Evolutionary conservation across 345 rosid genomes (phyloP).

Genomic region (Limnanthes douglasii): DNA sequence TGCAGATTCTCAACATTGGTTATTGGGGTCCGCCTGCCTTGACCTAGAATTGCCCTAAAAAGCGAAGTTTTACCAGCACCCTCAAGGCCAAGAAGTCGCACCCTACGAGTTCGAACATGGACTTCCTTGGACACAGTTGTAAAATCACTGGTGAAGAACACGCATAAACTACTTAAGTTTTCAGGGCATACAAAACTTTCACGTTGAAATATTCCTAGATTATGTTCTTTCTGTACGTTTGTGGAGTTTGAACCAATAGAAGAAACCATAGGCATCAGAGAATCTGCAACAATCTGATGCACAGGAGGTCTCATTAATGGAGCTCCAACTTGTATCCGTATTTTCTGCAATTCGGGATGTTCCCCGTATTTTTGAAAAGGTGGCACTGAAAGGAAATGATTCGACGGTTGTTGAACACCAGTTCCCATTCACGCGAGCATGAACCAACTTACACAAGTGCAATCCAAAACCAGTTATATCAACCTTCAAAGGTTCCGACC

Average conservation of each 20-base stretch:
- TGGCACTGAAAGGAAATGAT: constrained; percentile 66
- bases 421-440: constrained; percentile 90
- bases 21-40: constrained; percentile 22
- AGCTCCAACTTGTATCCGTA: constrained; percentile 58
- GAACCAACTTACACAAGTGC: constrained; percentile 77
- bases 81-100: constrained; percentile 89
- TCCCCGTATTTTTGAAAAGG: constrained; percentile 34
- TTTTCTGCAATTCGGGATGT: constrained; percentile 55
- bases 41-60: constrained; percentile 55
- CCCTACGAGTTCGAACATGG: constrained; percentile 89
- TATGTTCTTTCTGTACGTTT: constrained; percentile 17
- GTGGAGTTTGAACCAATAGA: constrained; percentile 34
- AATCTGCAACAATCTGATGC: constrained; percentile 51
- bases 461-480: constrained; percentile 84
- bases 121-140: constrained; percentile 75
- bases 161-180: constrained; percentile 40
- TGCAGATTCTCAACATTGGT: constrained; percentile 44
- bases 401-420: constrained; percentile 93
- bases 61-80: constrained; percentile 97
- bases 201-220: constrained; percentile 23
- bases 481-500: constrained; percentile 67
- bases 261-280: constrained; percentile 44
- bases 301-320: constrained; percentile 70
- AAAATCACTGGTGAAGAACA: constrained; percentile 88
- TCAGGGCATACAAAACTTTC: constrained; percentile 30